Base-by-base conservation (phyloP, 2,329 filamentous ascomycete species). In the Verticillium tricorpus region DNA sequence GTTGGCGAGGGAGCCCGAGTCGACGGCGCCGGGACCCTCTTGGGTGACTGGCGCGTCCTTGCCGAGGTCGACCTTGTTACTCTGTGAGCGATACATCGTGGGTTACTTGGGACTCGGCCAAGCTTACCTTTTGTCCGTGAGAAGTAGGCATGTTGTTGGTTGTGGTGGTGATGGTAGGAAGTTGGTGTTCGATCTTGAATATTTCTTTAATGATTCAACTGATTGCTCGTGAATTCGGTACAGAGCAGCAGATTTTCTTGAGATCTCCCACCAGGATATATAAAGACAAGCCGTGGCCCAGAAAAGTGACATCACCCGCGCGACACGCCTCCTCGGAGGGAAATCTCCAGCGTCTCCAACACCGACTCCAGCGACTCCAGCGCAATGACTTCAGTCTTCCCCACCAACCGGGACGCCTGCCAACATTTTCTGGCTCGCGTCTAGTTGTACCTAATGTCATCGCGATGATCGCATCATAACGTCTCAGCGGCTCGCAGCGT, bases 1-100 rank as follows among this genome's bases (percentile, higher is more conserved):
- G 62, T 86, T 89, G 12, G 92, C 92, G 5, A 96, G 86, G 7
- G 90, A 94, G 74, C 89, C 90, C 15, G 82, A 78, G 55, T 83
- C 77, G 1, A 94, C 82, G 31, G 80, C 69, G 59, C 92, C 92
- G 5, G 88, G 78, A 15, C 81, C 77, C 73, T 95, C 91, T 17
- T 78, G 72, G 62, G 80, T 82, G 1, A 70, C 61, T 32, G 85
- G 82, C 55, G 84, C 79, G 56, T 83, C 74, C 63, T 73, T 65
- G 61, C 80, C 78, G 55, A 74, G 74, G 19, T 74, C 75, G 63
- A 85, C 82, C 79, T 28, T 34, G 25, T 22, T 34, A 8, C 5
- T 32, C 4, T 2, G 7, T 11, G 34, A 57, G n/a, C 34, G 54
- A 54, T 8, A 37, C 2, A 1, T 28, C 17, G 22, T 35, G 31